Evolutionary conservation across 805 yeast species (phyloP), one percentile per base, ranked within the genome.

Genomic region (Candida nanaspora): DNA sequence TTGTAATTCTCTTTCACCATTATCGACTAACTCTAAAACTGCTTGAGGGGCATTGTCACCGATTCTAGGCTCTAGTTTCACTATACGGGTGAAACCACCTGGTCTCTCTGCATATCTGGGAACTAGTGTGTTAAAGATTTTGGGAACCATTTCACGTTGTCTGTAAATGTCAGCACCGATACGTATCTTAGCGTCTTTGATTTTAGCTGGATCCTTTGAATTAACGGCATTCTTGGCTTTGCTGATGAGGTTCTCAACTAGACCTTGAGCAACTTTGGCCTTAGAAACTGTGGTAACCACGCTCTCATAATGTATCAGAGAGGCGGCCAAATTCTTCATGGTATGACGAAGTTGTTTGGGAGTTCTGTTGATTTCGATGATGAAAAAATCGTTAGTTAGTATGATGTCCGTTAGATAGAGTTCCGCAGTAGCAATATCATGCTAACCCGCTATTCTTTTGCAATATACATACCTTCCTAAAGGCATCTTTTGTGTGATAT

Each of bases 21-120:
- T 60, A 51, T 85, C 96, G 1, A 91, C 94, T 37, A 93, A 68
- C 62, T 93, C 98, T 40, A 93, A 56, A 8, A 89, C 80, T 0
- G 93, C 80, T 70, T 86, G 93, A 26, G 89, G 89, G 0, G 97
- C 95, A 46, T 80, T 83, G 59, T 93, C 98, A 41, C 93, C 89
- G 36, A 82, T 61, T 49, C 98, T 72, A 15, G 89, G 87, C 61
- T 93, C 98, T 45, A 93, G 67, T 50, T 76, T 80, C 46, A 88
- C 65, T 40, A 91, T 76, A 50, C 98, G 76, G 3, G 97, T 87
- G 65, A 82, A 91, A 1, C 97, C 97, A 46, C 87, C 85, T 1
- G 62, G 56, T 63, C 96, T 75, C 20, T 62, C 53, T 4, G 66
- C 53, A 55, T 84, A 89, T 42, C 95, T 70, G 33, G 75, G 69